Evolutionary conservation across 495 filamentous ascomycete genomes (phyloP).

Genomic region (Penicillium pulvis): DNA sequence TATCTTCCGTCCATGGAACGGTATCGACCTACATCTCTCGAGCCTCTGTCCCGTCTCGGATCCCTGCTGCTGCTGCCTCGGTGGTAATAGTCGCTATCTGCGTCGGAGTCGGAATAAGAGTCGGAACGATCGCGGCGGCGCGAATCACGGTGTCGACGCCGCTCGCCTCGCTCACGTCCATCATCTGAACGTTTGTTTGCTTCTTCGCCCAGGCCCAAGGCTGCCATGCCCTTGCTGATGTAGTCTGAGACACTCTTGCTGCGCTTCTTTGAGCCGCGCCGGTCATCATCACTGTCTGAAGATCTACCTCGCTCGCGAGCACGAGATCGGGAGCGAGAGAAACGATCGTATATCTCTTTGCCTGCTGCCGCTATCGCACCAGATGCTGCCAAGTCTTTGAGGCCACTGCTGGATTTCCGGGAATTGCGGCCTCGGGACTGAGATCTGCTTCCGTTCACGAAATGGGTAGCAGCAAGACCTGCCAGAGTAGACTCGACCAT

Average conservation of each 20-base stretch:
- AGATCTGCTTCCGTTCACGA: conserved; percentile 76
- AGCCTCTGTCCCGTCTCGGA: conserved; percentile 46
- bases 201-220: conserved; percentile 52
- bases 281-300: conserved; percentile 39
- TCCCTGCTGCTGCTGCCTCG: conserved; percentile 35
- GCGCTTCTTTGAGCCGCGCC: conserved; percentile 44
- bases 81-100: conserved; percentile 57
- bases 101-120: conserved; percentile 46
- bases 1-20: conserved; percentile 25
- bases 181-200: conserved; percentile 26
- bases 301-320: conserved; percentile 51
- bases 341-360: conserved; percentile 73
- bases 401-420: conserved; percentile 41
- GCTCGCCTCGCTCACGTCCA: conserved; percentile 29
- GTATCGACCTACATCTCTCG: conserved; percentile 55
- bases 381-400: conserved; percentile 70
- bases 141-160: conserved; percentile 11
- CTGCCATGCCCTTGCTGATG: conserved; percentile 55
- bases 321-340: conserved; percentile 63
- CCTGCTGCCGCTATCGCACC: conserved; percentile 77
- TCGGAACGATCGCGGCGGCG: conserved; percentile 22
- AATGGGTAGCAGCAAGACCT: conserved; percentile 77
- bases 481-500: conserved; percentile 77
- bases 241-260: conserved; percentile 62
- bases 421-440: conserved; percentile 40